These are phyloP conservation scores for Kregervanrija delftensis DNA, from an alignment of 805 yeast species.

Conservation along the genomic window DNA sequence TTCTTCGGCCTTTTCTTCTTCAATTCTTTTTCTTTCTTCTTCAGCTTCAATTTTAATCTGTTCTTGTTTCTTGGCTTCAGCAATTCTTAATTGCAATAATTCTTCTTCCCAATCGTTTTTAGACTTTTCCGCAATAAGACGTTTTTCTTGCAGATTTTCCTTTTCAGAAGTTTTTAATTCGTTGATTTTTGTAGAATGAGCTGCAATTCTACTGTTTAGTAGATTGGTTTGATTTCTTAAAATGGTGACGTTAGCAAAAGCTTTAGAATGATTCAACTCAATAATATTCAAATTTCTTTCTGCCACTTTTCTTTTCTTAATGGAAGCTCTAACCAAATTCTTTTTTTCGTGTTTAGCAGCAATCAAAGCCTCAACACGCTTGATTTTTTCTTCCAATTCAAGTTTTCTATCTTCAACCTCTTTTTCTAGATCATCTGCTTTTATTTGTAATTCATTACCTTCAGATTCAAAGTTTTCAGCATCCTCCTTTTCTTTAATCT, in stretches of 20 bases:
- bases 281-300: slow-evolving; percentile 29
- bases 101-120: slow-evolving; percentile 39
- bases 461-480: slow-evolving; percentile 32
- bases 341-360: slow-evolving; percentile 36
- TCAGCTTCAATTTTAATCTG: slow-evolving; percentile 33
- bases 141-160: slow-evolving; percentile 29
- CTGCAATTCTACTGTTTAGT: slow-evolving; percentile 35
- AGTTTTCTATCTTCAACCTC: slow-evolving; percentile 35
- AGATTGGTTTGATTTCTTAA: slow-evolving; percentile 38
- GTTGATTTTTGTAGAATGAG: slow-evolving; percentile 37
- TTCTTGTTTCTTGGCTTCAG: slow-evolving; percentile 41
- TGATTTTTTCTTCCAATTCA: slow-evolving; percentile 25
- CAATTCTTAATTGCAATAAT: slow-evolving; percentile 35
- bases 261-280: slow-evolving; percentile 30
- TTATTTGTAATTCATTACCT: slow-evolving; percentile 31
- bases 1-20: slow-evolving; percentile 31
- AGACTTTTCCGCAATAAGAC: slow-evolving; percentile 35
- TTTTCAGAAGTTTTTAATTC: slow-evolving; percentile 32
- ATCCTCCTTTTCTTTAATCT: slow-evolving; percentile 23
- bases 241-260: slow-evolving; percentile 31
- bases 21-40: slow-evolving; percentile 34
- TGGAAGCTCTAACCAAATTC: slow-evolving; percentile 17
- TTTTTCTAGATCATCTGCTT: slow-evolving; percentile 32
- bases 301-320: slow-evolving; percentile 34
- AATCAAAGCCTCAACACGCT: slow-evolving; percentile 33